phyloP scores from a whole-genome alignment of 2,329 filamentous ascomycete species.

The Simplicillium sp. region DNA sequence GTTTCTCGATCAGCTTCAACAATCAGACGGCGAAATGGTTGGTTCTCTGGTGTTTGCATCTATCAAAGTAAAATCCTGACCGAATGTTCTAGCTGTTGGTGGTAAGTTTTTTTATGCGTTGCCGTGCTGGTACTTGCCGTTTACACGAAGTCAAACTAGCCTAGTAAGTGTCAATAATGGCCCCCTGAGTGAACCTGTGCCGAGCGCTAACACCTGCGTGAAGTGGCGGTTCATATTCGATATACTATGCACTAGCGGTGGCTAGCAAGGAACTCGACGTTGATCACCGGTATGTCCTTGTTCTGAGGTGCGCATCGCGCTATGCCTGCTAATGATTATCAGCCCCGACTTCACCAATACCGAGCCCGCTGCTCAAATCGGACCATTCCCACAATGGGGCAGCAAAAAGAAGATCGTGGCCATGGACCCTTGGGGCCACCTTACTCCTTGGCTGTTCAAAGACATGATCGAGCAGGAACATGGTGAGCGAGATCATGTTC shows the following conservation, averaged over 20 bases:
- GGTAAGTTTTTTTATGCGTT: slow-evolving; percentile 27
- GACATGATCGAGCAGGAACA: slow-evolving; percentile 69
- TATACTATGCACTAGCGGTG: slow-evolving; percentile 89
- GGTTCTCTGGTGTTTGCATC: slow-evolving; percentile 17
- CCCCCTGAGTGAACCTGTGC: no score
- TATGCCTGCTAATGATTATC: background rate
- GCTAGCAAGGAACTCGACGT: slow-evolving; percentile 80
- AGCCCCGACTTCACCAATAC: slow-evolving; percentile 63
- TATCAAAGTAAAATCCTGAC: no score
- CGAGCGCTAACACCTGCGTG: slow-evolving; percentile 1
- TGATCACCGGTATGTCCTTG: slow-evolving; percentile 54
- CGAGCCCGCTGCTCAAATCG: slow-evolving; percentile 82
- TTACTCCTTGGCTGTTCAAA: slow-evolving; percentile 75
- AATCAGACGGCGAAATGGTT: slow-evolving; percentile 73
- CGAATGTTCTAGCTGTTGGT: slow-evolving; percentile 38
- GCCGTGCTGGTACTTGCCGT: background rate
- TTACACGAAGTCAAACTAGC: slow-evolving; percentile 15
- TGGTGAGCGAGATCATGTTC: slow-evolving; percentile 25
- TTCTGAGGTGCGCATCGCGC: no score
- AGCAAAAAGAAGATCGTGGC: slow-evolving; percentile 92
- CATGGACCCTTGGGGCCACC: slow-evolving; percentile 91
- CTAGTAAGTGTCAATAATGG: slow-evolving; percentile 21
- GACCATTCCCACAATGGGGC: slow-evolving; percentile 82
- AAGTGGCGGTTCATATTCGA: slow-evolving; percentile 81
- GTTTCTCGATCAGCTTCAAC: slow-evolving; percentile 70